Conservation (phyloP, 2,329 filamentous ascomycete species). For the Trichophaea hybrida region DNA sequence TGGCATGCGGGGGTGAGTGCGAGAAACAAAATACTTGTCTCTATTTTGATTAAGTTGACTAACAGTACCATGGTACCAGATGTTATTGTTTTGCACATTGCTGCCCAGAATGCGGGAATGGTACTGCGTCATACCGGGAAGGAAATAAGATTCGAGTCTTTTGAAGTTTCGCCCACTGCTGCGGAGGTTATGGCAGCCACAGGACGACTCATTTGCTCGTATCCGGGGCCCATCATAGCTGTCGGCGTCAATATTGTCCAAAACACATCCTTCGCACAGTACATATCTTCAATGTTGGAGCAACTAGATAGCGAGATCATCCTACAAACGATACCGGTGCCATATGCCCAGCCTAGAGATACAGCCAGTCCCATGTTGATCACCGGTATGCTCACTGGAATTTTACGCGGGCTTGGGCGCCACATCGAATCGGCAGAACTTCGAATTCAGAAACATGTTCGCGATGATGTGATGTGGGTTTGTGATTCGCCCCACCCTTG, state of each 20-base stretch:
- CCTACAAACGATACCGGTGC: constrained; percentile 23
- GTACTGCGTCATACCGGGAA: constrained; percentile 30
- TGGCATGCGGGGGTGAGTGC: constrained; percentile 7
- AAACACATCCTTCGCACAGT: constrained; percentile 24
- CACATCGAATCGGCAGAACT: not conserved
- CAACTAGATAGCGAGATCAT: constrained; percentile 17
- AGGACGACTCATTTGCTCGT: constrained; percentile 34
- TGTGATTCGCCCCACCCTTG: constrained; percentile 26
- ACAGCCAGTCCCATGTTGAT: constrained; percentile 39
- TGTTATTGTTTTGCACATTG: constrained; percentile 33
- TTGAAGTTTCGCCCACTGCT: constrained; percentile 36
- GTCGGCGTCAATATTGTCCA: constrained; percentile 26
- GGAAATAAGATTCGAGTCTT: constrained; percentile 32
- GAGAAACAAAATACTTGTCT: too few relatives aligned
- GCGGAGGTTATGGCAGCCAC: constrained; percentile 30
- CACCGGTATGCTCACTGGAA: constrained; percentile 38
- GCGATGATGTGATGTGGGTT: constrained; percentile 41
- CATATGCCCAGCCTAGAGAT: constrained; percentile 36
- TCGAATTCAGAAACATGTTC: constrained; percentile 39
- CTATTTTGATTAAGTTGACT: too few relatives aligned
- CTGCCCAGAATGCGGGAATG: constrained; percentile 37
- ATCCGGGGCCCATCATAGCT: constrained; percentile 34
- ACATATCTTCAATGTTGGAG: constrained; percentile 19
- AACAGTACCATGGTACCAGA: constrained; percentile 14
- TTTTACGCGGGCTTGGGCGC: constrained; percentile 34